Evolutionary conservation across 2,329 filamentous ascomycete species (phyloP).

Genomic region (Diaporthe citriasiana): DNA sequence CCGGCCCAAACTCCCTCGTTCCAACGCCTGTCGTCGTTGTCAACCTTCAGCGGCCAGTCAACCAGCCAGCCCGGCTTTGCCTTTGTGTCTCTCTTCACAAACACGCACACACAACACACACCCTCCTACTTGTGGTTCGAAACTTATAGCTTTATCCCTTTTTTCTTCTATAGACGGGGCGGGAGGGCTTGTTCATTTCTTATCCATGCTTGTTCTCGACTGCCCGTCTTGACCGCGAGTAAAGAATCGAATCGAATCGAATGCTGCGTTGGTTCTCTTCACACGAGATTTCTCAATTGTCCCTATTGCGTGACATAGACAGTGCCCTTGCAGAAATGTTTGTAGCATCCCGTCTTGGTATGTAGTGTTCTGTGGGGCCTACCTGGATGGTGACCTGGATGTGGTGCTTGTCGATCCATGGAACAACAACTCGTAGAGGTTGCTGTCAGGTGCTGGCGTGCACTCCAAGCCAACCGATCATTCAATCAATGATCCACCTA

Average conservation of each 20-base stretch:
- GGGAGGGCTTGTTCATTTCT: not conserved
- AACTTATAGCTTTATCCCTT: constrained; percentile 15
- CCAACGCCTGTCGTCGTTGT: too few relatives aligned
- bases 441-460: too few relatives aligned
- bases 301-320: too few relatives aligned
- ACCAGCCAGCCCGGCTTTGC: not conserved
- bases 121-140: not conserved
- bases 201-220: not conserved
- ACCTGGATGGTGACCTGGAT: too few relatives aligned
- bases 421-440: too few relatives aligned
- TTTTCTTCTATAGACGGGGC: constrained; percentile 29
- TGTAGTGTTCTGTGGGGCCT: too few relatives aligned
- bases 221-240: constrained; percentile 11
- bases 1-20: not conserved
- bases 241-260: constrained; percentile 29
- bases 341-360: too few relatives aligned
- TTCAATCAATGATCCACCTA: too few relatives aligned
- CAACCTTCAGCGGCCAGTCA: not conserved
- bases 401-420: too few relatives aligned
- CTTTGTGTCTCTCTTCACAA: not conserved
- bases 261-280: constrained; percentile 15
- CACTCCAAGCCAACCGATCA: too few relatives aligned
- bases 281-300: not conserved
- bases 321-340: too few relatives aligned
- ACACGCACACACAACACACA: not conserved